Percentiles rank a stretch among this genome's conserved stretches.
phyloP scores from a whole-genome alignment of 1,139 yeast genomes.

The Candida smagusa region DNA sequence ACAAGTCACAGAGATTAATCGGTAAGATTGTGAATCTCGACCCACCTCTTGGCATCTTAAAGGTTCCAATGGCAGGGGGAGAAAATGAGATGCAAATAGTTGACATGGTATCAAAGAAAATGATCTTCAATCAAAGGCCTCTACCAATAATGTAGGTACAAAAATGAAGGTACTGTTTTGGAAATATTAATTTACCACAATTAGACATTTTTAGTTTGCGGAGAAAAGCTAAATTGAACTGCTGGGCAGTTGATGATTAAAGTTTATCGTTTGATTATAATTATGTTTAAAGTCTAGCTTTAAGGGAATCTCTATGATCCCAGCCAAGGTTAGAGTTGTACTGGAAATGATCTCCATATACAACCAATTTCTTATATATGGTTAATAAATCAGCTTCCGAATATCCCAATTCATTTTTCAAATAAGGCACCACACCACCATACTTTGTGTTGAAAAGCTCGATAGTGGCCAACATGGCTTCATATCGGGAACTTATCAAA shows the following conservation, averaged over 20 bases:
- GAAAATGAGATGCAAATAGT: constrained; percentile 39
- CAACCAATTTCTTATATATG: constrained; percentile 46
- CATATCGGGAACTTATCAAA: constrained; percentile 64
- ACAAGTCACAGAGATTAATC: constrained; percentile 62
- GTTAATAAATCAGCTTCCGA: constrained; percentile 44
- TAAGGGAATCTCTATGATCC: constrained; percentile 21
- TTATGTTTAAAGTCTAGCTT: constrained; percentile 12
- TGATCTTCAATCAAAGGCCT: constrained; percentile 64
- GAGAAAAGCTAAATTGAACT: not conserved
- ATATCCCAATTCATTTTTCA: constrained; percentile 47
- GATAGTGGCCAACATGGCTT: constrained; percentile 68
- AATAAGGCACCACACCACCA: constrained; percentile 55
- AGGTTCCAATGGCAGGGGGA: constrained; percentile 30
- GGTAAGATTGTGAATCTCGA: constrained; percentile 56
- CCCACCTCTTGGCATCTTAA: constrained; percentile 60
- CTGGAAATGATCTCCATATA: constrained; percentile 20
- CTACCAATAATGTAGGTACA: constrained; percentile 62
- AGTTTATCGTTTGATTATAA: too few species aligned
- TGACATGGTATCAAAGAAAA: constrained; percentile 56
- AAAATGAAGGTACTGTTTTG: too few species aligned
- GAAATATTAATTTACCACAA: not conserved
- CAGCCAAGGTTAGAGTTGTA: constrained; percentile 19
- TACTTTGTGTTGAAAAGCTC: constrained; percentile 46
- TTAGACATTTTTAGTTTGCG: not conserved
- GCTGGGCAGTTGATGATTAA: too few species aligned